Percentiles rank a stretch among this genome's conserved stretches.
These are phyloP conservation scores for Lentinula edodes DNA, from an alignment of 768 basidiomycete genomes.

Conservation along the genomic window DNA sequence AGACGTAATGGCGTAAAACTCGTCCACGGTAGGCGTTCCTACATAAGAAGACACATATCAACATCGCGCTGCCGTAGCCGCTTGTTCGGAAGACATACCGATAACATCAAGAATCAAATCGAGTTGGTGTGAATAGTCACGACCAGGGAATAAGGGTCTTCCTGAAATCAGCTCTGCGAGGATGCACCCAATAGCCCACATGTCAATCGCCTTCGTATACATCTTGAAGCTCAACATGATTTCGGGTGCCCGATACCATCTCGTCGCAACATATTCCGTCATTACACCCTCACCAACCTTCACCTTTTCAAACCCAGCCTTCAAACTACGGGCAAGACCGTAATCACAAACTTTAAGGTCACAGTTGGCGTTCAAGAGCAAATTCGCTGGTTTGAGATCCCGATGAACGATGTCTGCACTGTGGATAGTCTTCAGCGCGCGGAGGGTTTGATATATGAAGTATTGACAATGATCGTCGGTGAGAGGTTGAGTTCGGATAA, in stretches of 20 bases:
- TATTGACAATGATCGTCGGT: constrained; percentile 91
- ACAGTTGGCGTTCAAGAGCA: constrained; percentile 85
- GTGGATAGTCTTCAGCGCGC: constrained; percentile 86
- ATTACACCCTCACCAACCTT: constrained; percentile 56
- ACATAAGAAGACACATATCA: not conserved
- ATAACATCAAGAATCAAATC: constrained; percentile 86
- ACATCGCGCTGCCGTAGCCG: not conserved
- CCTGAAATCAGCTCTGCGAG: constrained; percentile 79
- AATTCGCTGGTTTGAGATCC: constrained; percentile 82
- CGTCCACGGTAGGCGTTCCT: constrained; percentile 76
- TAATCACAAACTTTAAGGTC: constrained; percentile 90
- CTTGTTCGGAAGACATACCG: constrained; percentile 28
- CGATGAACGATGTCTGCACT: constrained; percentile 78
- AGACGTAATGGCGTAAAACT: constrained; percentile 87
- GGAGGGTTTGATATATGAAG: constrained; percentile 79
- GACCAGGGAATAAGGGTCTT: constrained; percentile 83
- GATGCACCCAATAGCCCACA: constrained; percentile 74
- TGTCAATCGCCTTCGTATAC: constrained; percentile 74
- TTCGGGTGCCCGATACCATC: constrained; percentile 31
- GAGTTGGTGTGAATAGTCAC: constrained; percentile 84
- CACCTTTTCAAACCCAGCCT: constrained; percentile 59
- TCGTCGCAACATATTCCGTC: constrained; percentile 86
- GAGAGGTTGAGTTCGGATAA: constrained; percentile 80
- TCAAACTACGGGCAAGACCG: constrained; percentile 68
- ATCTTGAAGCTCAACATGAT: constrained; percentile 94